Percentiles rank a stretch among this genome's conserved stretches.
Evolutionary conservation across 192 early-diverging fungal genomes (phyloP).

Genomic region (Coemansia erecta): DNA sequence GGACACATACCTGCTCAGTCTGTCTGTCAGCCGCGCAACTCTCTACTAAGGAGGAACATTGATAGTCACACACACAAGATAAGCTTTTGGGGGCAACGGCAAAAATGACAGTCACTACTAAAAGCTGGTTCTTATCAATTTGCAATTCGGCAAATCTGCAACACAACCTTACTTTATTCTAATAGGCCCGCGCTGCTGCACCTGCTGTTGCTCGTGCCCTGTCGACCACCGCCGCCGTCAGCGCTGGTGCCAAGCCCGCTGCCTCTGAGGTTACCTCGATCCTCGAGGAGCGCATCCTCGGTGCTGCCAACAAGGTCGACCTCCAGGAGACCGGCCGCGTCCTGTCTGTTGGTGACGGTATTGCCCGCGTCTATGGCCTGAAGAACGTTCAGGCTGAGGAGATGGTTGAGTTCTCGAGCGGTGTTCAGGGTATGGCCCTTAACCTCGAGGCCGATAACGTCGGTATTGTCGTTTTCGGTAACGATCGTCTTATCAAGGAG

Average conservation of each 20-base stretch:
- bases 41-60: too few species aligned
- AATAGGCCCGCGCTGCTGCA: slow-evolving; percentile 51
- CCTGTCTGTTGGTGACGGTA: slow-evolving; percentile 99
- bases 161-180: too few species aligned
- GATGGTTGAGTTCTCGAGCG: slow-evolving; percentile 99
- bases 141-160: too few species aligned
- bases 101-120: too few species aligned
- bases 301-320: slow-evolving; percentile 78
- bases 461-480: slow-evolving; percentile 99
- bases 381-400: slow-evolving; percentile 99
- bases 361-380: slow-evolving; percentile 98
- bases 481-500: slow-evolving; percentile 99
- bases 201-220: slow-evolving; percentile 50
- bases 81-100: too few species aligned
- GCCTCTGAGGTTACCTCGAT: slow-evolving; percentile 97
- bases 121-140: too few species aligned
- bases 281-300: slow-evolving; percentile 95
- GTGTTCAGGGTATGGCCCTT: slow-evolving; percentile 98
- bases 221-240: slow-evolving; percentile 40
- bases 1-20: too few species aligned
- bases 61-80: too few species aligned
- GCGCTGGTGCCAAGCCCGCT: slow-evolving; percentile 58
- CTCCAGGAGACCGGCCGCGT: slow-evolving; percentile 98
- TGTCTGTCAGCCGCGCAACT: too few species aligned
- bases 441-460: slow-evolving; percentile 99